Base-by-base conservation (phyloP, 768 basidiomycete genomes). In the Psilocybe sp. region DNA sequence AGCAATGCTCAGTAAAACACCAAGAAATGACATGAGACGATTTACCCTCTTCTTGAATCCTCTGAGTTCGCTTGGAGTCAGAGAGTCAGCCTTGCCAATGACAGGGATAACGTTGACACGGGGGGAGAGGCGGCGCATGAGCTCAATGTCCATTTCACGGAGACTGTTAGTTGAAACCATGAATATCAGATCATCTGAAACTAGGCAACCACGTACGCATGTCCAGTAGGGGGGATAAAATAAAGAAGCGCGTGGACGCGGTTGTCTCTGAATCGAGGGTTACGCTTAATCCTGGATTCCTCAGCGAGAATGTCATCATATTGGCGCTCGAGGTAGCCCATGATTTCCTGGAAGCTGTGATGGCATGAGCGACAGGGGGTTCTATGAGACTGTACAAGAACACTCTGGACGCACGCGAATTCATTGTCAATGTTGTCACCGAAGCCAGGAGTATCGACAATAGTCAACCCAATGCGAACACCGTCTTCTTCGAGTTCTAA, bases 361-460 rank as follows among this genome's bases (percentile, higher is more conserved):
- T 20, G 33, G 34, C 28, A 40, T 43, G 16, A 53, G 52, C 36
- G 39, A 32, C 23, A 40, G 35, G n/a, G 33, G n/a, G 16, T 23
- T 13, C 13, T 19, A 16, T 13, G 5, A 32, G 1, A 31, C 10
- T 14, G 33, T 33, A 23, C 32, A 19, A 9, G 28, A 28, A 40
- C 16, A 9, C 23, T 39, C 41, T 9, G 51, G 35, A 49, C 93
- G 66, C 70, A 97, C 96, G 92, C 88, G 65, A 92, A 92, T 70
- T 98, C 95, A 62, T 98, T 98, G 77, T 99, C 94, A 64, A 99
- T 96, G 64, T 94, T 95, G 71, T 98, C 94, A 35, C 96, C 97
- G 60, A 99, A 99, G 40, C 97, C 97, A 49, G 97, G 97, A 1
- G 97, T 99, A 67, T 99, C 97, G 23, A 99, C 95, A 54, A 99